A percentile compares a stretch with the other conserved stretches of the same genome.
phyloP scores from a whole-genome alignment of 192 early-diverging fungal species.

The Oehlia diaphana region DNA sequence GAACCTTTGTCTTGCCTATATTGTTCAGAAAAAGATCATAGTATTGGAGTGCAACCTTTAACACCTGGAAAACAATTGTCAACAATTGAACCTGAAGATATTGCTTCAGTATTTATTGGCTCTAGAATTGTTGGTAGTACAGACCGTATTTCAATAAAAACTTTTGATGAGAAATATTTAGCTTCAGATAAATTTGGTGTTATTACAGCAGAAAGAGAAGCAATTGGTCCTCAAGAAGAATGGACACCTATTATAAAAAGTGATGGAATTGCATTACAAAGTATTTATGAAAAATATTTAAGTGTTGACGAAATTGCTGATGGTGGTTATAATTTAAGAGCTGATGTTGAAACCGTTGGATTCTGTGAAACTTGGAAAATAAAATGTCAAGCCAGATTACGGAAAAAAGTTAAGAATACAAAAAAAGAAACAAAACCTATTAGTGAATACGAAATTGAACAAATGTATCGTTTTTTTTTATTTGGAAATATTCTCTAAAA shows the following conservation, averaged over 20 bases:
- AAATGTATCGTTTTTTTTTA: constrained; percentile 55
- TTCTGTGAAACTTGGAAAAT: constrained; percentile 72
- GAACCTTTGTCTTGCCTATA: constrained; percentile 59
- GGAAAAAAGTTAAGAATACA: constrained; percentile 51
- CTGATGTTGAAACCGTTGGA: constrained; percentile 71
- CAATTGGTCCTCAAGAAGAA: constrained; percentile 79
- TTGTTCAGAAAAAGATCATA: constrained; percentile 28
- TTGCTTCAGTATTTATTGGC: constrained; percentile 70
- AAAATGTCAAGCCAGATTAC: constrained; percentile 69
- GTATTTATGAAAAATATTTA: constrained; percentile 64
- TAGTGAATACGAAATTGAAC: constrained; percentile 62
- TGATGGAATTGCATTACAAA: constrained; percentile 66
- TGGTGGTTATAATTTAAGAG: constrained; percentile 56
- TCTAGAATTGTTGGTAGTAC: constrained; percentile 59
- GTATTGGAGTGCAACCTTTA: constrained; percentile 12
- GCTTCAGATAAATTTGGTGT: constrained; percentile 79
- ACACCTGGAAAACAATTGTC: constrained; percentile 1
- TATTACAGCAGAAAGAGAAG: constrained; percentile 68
- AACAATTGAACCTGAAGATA: constrained; percentile 48
- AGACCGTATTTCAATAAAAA: constrained; percentile 58
- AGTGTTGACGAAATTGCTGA: constrained; percentile 60
- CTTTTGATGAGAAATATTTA: constrained; percentile 65
- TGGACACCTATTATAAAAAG: constrained; percentile 60
- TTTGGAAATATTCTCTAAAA: neutral
- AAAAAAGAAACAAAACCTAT: constrained; percentile 53